Conservation (phyloP, 2,329 filamentous ascomycete genomes). For the Stromatinia cepivora region DNA sequence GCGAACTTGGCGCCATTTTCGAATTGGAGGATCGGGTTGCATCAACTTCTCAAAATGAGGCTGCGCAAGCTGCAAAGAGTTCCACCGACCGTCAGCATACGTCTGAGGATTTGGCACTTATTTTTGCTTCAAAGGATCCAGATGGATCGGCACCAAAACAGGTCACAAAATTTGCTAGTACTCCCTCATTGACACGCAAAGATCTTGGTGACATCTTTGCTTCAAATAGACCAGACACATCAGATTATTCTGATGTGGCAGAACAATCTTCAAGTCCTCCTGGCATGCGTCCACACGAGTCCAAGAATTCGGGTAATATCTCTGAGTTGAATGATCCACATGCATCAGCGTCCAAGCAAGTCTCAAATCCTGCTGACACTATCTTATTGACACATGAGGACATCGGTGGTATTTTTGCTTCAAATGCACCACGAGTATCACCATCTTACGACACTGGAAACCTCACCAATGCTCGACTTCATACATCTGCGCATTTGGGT, state of each 20-base stretch:
- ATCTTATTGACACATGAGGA: not conserved
- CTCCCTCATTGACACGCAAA: not conserved
- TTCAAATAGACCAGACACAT: not conserved
- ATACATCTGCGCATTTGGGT: conserved; percentile 14
- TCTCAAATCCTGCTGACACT: not conserved
- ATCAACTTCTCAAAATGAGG: not conserved
- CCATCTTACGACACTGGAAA: not conserved
- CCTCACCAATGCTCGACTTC: not conserved
- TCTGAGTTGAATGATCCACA: not conserved
- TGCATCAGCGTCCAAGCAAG: not conserved
- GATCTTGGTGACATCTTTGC: not conserved
- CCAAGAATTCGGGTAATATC: not conserved
- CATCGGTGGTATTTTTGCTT: not conserved
- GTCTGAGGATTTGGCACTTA: not conserved
- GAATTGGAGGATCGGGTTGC: not conserved
- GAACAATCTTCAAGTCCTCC: not conserved
- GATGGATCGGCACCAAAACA: not conserved
- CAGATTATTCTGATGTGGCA: not conserved
- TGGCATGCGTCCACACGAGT: not conserved
- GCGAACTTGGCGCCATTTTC: not conserved
- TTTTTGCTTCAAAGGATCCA: not conserved
- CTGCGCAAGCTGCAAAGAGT: not conserved
- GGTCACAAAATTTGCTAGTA: conserved; percentile 8
- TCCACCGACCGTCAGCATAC: not conserved
- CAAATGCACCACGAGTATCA: not conserved